phyloP scores from a whole-genome alignment of 1,284 basidiomycete species.

The Ganoderma boninense region DNA sequence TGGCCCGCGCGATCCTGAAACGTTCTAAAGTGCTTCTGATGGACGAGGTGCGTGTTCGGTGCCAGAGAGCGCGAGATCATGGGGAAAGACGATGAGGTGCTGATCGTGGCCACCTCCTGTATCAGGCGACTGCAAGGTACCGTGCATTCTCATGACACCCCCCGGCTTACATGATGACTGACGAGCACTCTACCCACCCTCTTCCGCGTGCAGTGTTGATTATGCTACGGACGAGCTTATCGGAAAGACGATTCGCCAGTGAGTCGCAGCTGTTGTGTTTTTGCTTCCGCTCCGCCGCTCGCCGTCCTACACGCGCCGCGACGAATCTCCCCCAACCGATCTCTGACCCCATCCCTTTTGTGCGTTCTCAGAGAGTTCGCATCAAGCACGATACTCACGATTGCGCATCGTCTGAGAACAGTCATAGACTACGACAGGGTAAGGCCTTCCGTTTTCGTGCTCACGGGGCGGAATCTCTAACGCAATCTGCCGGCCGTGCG shows the following conservation, averaged over 20 bases:
- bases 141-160: conserved; percentile 24
- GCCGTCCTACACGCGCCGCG: not conserved
- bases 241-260: conserved; percentile 79
- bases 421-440: conserved; percentile 69
- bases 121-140: conserved; percentile 72
- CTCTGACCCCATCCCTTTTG: conserved; percentile 15
- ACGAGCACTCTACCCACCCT: conserved; percentile 9
- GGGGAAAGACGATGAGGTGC: conserved; percentile 4
- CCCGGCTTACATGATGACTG: conserved; percentile 13
- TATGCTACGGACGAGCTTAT: conserved; percentile 83
- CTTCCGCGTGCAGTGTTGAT: conserved; percentile 58
- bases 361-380: conserved; percentile 54
- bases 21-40: conserved; percentile 81
- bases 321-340: conserved; percentile 8
- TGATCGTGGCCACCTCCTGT: conserved; percentile 20
- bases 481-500: conserved; percentile 3
- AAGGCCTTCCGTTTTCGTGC: conserved; percentile 9
- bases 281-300: not conserved
- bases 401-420: conserved; percentile 73
- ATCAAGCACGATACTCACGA: conserved; percentile 64
- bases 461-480: conserved; percentile 11
- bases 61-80: not conserved
- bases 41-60: conserved; percentile 70
- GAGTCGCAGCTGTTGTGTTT: conserved; percentile 36
- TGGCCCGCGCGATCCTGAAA: conserved; percentile 85